These are phyloP conservation scores for Parathielavia appendiculata DNA, from an alignment of 495 filamentous ascomycete genomes.

Conservation along the genomic window DNA sequence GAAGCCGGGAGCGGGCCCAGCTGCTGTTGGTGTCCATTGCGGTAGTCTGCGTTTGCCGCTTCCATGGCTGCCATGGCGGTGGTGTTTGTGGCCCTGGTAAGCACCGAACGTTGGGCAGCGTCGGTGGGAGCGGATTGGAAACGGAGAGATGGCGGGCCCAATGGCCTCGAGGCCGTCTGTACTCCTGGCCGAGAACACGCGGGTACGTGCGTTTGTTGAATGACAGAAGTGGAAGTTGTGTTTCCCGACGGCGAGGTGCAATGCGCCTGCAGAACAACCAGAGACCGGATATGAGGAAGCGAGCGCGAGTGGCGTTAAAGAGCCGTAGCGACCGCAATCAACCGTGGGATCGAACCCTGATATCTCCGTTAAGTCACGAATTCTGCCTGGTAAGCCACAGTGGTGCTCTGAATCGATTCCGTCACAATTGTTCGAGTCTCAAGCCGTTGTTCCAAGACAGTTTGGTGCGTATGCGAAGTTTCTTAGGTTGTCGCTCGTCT, in stretches of 20 bases:
- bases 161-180: slow-evolving; percentile 3
- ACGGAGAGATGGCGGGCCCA: slow-evolving; percentile 5
- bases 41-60: slow-evolving; percentile 29
- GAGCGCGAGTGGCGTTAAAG: slow-evolving; percentile 14
- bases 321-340: slow-evolving; percentile 17
- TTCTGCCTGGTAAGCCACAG: background rate
- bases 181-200: slow-evolving; percentile 3
- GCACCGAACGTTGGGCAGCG: background rate
- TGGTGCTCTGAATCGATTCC: too few species aligned
- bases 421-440: too few species aligned
- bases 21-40: slow-evolving; percentile 31
- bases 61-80: slow-evolving; percentile 34
- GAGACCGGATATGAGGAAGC: slow-evolving; percentile 12
- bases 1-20: slow-evolving; percentile 51
- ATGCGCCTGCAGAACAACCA: slow-evolving; percentile 22
- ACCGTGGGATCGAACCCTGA: slow-evolving; percentile 9
- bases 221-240: slow-evolving; percentile 5
- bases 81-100: background rate
- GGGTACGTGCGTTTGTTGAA: slow-evolving; percentile 9
- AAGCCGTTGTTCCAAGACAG: background rate
- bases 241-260: slow-evolving; percentile 2
- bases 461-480: background rate
- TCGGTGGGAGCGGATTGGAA: background rate
- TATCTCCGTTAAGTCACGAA: background rate
- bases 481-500: background rate